Evolutionary conservation across 176 grass and related monocot genomes (phyloP), one percentile per base, ranked within the genome.

Genomic region (Lolium multiflorum): DNA sequence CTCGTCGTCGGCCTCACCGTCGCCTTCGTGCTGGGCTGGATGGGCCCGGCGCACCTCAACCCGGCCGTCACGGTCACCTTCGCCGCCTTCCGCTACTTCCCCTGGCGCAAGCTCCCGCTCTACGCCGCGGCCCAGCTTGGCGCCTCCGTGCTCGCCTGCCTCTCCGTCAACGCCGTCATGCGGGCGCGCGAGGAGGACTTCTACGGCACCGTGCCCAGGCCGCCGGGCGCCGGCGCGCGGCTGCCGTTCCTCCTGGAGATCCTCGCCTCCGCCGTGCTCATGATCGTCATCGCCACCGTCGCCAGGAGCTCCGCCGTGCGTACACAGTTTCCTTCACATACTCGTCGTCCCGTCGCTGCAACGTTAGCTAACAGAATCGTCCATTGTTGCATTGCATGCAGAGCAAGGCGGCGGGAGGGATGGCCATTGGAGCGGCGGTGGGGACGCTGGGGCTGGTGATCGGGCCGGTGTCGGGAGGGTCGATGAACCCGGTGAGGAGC

Each of bases 401-500:
- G 90, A 82, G 17, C 18, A 50, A 59, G 67, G 61, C 63, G 14
- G 66, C n/a, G 7, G 87, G 79, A 20, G 90, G 83, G 43, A 5
- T 92, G 35, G 83, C 87, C 35, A 82, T 92, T 18, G 90, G 90
- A 15, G 78, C 24, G 0, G 38, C 90, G 3, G 83, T 89, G 3
- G 83, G 86, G 20, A 49, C 74, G 0, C 56, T 89, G 17, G 88
- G 79, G 2, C 81, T 87, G 59, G 5, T 90, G 20, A 91, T 89
- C 26, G 89, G 92, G 35, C 92, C 87, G n/a, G 44, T 94, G 21
- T 90, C 93, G 1, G 93, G 93, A 28, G 90, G 88, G 12, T 95
- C 93, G 2, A 95, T 92, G 93, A 95, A 95, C 46, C 90, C 93
- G n/a, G 80, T 78, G 10, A 90, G 93, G 54, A 87, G 82, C 24